Percentiles rank a stretch among this genome's conserved stretches.
Conservation (phyloP, 805 yeast species). For the Dipodascopsis uninucleata region DNA sequence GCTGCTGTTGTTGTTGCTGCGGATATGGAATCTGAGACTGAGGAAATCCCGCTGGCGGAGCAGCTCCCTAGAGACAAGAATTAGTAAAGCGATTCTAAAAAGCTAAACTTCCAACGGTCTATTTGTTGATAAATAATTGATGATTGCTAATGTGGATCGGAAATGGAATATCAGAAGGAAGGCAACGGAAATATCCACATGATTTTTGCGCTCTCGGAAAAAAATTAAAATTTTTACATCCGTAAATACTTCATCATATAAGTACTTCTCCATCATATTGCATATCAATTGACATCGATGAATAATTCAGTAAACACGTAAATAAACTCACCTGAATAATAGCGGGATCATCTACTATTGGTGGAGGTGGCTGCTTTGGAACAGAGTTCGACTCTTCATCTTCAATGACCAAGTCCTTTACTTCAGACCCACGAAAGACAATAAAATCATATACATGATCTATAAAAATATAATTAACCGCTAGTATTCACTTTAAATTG, state of each 20-base stretch:
- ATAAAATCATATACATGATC: constrained; percentile 67
- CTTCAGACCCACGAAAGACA: constrained; percentile 87
- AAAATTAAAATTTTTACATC: constrained; percentile 32
- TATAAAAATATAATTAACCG: constrained; percentile 3
- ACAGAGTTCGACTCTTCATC: constrained; percentile 57
- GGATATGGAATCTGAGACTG: too few species aligned
- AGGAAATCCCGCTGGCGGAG: constrained; percentile 25
- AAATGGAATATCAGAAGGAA: constrained; percentile 41
- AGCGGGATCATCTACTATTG: constrained; percentile 34
- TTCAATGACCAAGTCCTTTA: constrained; percentile 79
- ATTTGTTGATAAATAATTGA: neutral
- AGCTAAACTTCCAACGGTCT: neutral
- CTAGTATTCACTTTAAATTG: neutral
- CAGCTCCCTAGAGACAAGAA: constrained; percentile 7
- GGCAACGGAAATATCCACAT: constrained; percentile 44
- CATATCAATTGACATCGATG: neutral
- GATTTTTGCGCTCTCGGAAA: constrained; percentile 36
- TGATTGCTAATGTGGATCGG: neutral
- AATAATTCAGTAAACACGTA: neutral
- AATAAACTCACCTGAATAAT: constrained; percentile 35
- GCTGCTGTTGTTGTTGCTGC: constrained; percentile 15
- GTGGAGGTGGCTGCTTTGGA: constrained; percentile 47
- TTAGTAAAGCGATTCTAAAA: neutral
- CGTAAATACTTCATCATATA: constrained; percentile 37
- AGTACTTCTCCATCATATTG: neutral